Evolutionary conservation across 116 monocot genomes (phyloP), one percentile per base, ranked within the genome.

Genomic region (Trichopus zeylanicus): DNA sequence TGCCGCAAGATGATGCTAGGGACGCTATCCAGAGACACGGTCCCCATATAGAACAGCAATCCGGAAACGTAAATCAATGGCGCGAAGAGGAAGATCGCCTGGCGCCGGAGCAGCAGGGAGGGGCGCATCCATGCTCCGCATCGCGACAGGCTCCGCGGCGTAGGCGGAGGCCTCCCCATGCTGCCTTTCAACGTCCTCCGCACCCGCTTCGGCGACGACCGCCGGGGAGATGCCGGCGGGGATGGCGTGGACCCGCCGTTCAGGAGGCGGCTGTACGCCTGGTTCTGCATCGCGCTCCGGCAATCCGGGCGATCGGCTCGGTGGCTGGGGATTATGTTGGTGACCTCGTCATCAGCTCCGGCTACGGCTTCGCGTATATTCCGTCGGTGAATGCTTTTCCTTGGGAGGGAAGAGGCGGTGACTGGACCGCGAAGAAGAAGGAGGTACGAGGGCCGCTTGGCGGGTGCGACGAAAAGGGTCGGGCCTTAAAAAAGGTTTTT

Each of bases 11-110:
- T 86, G 59, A 89, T 83, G 54, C 56, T 68, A 0, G 94, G 94
- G 26, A 89, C 76, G 51, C 81, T 78, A 21, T 94, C 94, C 35
- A 94, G 70, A 13, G 89, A 76, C 7, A 94, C 83, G 13, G 86
- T 80, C 18, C 89, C 94, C 94, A 94, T 85, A 51, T 86, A 94
- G 29, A 94, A 26, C 34, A 94, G 69, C 86, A 94, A 89, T 60
- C 79, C 82, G n/a, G 83, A 72, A 1, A 94, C 89, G 59, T 94
- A 94, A 27, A 94, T 56, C 37, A 94, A 73, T 26, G 94, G 94
- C 27, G 94, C 94, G 68, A 94, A 94, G 55, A 94, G 77, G 63
- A 94, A 89, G 52, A 94, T 75, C 42, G 77, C 94, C 69, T 89
- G 94, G 35, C 89, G 65, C 68, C 94, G 66, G 46, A 94, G 73